These are phyloP conservation scores for Rhizopus delemar DNA, from an alignment of 371 early-diverging fungal species.

Conservation along the genomic window DNA sequence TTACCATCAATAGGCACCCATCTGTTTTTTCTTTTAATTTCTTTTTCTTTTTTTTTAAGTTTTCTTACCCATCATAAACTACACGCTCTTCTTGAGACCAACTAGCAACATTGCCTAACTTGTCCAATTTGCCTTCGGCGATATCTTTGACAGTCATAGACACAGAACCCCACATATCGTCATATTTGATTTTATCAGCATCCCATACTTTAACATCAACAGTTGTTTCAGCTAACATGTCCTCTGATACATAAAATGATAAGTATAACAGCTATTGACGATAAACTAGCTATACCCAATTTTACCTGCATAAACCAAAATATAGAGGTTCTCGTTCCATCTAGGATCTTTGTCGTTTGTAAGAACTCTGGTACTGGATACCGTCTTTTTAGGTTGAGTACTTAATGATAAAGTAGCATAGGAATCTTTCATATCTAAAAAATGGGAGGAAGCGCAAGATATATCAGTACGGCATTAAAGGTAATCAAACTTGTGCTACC, in stretches of 20 bases:
- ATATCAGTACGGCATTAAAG: too few relatives aligned
- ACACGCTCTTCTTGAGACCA: constrained; percentile 39
- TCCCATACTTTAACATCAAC: constrained; percentile 47
- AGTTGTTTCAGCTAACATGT: constrained; percentile 36
- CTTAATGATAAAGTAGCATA: constrained; percentile 42
- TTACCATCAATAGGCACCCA: constrained; percentile 48
- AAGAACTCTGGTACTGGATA: constrained; percentile 42
- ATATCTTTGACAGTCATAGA: constrained; percentile 37
- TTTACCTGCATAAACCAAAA: constrained; percentile 35
- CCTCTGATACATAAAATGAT: constrained; percentile 22
- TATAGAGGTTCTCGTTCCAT: constrained; percentile 45
- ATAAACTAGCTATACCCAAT: too few relatives aligned
- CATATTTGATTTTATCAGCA: constrained; percentile 45
- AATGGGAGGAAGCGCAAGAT: neutral
- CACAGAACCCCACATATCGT: constrained; percentile 42
- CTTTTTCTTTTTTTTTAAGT: neutral
- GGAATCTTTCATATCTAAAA: constrained; percentile 45
- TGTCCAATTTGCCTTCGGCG: constrained; percentile 32
- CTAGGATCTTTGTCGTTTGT: constrained; percentile 46
- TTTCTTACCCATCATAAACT: constrained; percentile 32
- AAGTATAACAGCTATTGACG: neutral
- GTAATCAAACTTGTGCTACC: constrained; percentile 7
- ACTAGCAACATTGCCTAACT: constrained; percentile 32
- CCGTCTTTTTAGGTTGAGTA: constrained; percentile 37
- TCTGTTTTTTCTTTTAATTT: constrained; percentile 3